phyloP scores from a whole-genome alignment of 768 basidiomycete genomes.

The Roridomyces roridus region DNA sequence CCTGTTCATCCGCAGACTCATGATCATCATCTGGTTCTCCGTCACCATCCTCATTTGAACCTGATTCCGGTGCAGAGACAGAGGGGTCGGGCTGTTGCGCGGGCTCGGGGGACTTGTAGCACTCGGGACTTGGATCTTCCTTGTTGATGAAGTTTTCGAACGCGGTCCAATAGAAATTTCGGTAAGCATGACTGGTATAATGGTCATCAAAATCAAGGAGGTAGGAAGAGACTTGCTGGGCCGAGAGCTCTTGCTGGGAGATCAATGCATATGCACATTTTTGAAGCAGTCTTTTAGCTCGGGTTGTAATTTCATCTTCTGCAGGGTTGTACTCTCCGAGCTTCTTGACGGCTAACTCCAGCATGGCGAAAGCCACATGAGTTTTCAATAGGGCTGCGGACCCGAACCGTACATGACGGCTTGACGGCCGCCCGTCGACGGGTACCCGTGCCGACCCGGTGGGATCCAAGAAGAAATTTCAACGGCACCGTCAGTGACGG shows the following conservation, averaged over 20 bases:
- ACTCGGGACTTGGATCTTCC: neutral
- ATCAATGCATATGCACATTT: conserved; percentile 33
- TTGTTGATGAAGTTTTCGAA: neutral
- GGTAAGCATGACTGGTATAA: conserved; percentile 33
- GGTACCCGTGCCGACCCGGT: no score
- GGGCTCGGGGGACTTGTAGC: neutral
- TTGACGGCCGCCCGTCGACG: no score
- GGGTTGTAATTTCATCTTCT: neutral
- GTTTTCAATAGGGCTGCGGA: no score
- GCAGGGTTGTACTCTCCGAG: conserved; percentile 18
- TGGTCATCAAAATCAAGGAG: conserved; percentile 32
- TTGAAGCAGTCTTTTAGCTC: conserved; percentile 29
- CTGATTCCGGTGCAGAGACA: neutral
- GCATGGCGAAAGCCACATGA: conserved; percentile 6
- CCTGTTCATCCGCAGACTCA: neutral
- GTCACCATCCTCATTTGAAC: neutral
- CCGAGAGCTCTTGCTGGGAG: conserved; percentile 34
- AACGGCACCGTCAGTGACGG: no score
- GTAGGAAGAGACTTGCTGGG: conserved; percentile 33
- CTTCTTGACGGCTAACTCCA: conserved; percentile 24
- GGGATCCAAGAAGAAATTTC: no score
- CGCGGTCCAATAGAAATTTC: conserved; percentile 16
- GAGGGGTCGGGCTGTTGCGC: neutral
- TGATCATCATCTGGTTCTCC: neutral
- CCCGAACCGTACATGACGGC: no score